A percentile compares a stretch with the other conserved stretches of the same genome.
phyloP scores from a whole-genome alignment of 257 asterid genomes.

The Rubia yunnanensis region DNA sequence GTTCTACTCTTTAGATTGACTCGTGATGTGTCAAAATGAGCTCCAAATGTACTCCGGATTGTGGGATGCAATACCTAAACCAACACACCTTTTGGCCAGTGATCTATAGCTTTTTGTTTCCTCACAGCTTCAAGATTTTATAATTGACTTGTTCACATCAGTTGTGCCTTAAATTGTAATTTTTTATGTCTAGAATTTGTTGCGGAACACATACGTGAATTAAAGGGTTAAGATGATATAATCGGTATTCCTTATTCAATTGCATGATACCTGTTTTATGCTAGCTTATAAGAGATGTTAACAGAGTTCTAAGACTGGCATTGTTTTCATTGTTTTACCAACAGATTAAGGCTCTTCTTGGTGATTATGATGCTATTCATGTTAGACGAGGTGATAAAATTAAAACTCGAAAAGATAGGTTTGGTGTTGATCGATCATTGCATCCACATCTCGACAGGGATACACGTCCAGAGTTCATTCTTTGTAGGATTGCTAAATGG shows the following conservation, averaged over 20 bases:
- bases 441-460: slow-evolving; percentile 96
- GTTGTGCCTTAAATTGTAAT: not conserved
- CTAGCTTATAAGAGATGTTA: not conserved
- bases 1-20: not conserved
- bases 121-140: not conserved
- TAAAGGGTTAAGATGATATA: not conserved
- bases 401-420: slow-evolving; percentile 84
- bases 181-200: not conserved
- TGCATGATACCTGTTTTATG: not conserved
- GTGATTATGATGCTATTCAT: slow-evolving; percentile 93
- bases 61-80: not conserved
- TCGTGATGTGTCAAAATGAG: not conserved
- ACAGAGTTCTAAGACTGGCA: not conserved
- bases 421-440: slow-evolving; percentile 61
- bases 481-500: slow-evolving; percentile 88
- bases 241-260: not conserved
- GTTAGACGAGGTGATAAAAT: slow-evolving; percentile 91
- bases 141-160: not conserved
- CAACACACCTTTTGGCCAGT: not conserved
- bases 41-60: not conserved
- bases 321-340: slow-evolving; percentile 6
- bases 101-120: not conserved
- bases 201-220: not conserved
- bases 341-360: slow-evolving; percentile 72
- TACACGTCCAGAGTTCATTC: slow-evolving; percentile 80